phyloP scores from a whole-genome alignment of 148 eudicot genomes.

The Silene conica region DNA sequence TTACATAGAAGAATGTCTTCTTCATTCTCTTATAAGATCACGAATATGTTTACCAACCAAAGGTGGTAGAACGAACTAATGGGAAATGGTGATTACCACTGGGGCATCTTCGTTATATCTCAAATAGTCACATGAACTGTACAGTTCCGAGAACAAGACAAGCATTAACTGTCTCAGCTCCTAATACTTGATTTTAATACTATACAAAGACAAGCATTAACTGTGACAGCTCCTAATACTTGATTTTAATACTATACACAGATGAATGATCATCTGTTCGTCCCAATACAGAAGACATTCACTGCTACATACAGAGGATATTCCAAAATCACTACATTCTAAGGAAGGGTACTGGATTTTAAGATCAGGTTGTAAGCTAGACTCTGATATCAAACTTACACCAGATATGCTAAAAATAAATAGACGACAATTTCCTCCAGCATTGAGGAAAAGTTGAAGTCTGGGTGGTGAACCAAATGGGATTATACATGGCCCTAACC shows the following conservation, averaged over 20 bases:
- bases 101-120: too few species aligned
- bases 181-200: neutral
- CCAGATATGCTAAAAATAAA: neutral
- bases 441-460: neutral
- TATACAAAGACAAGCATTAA: neutral
- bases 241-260: neutral
- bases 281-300: neutral
- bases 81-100: too few species aligned
- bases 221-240: neutral
- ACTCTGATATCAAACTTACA: neutral
- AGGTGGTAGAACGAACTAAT: too few species aligned
- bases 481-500: neutral
- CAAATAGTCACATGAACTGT: too few species aligned
- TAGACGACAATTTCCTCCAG: neutral
- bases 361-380: neutral
- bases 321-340: neutral
- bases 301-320: neutral
- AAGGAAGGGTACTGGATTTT: neutral
- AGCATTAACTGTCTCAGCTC: too few species aligned
- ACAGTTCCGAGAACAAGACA: too few species aligned
- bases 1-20: too few species aligned
- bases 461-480: neutral
- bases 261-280: neutral
- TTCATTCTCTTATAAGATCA: too few species aligned
- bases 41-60: too few species aligned